These are phyloP conservation scores for Annulohypoxylon moriforme DNA, from an alignment of 495 filamentous ascomycete genomes.

Conservation along the genomic window DNA sequence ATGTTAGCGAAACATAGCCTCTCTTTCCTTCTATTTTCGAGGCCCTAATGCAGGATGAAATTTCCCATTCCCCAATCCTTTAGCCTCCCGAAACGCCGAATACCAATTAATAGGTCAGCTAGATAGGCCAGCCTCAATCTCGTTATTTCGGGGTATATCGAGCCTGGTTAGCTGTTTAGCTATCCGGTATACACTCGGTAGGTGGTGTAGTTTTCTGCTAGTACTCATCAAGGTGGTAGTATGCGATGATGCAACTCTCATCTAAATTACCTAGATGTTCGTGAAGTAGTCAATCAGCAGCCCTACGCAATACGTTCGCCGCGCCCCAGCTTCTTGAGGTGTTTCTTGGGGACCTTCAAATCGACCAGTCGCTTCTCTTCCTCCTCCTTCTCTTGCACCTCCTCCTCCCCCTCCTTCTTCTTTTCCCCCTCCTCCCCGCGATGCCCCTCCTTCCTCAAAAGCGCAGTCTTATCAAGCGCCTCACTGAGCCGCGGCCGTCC, in stretches of 20 bases:
- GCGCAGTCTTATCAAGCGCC: background rate
- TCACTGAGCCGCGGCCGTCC: constrained; percentile 2
- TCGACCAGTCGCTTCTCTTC: background rate
- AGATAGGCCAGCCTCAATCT: background rate
- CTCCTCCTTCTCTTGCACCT: background rate
- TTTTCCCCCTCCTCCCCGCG: background rate
- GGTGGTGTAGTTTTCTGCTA: background rate
- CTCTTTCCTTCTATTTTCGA: background rate
- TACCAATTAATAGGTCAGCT: background rate
- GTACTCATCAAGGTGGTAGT: background rate
- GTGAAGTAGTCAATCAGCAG: background rate
- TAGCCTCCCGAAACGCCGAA: background rate
- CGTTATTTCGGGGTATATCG: background rate
- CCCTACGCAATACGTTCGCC: constrained; percentile 6
- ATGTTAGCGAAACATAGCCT: background rate
- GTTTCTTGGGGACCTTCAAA: constrained; percentile 1
- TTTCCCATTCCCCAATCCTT: background rate
- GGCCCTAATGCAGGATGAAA: background rate
- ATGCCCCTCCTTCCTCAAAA: background rate
- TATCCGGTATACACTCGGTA: background rate
- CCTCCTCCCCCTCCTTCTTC: background rate
- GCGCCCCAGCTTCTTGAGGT: background rate
- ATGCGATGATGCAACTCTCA: background rate
- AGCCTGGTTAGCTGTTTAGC: background rate
- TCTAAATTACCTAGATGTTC: too few relatives aligned